Evolutionary conservation across 495 filamentous ascomycete species (phyloP), one percentile per base, ranked within the genome.

Genomic region (Achaetomiella virescens): DNA sequence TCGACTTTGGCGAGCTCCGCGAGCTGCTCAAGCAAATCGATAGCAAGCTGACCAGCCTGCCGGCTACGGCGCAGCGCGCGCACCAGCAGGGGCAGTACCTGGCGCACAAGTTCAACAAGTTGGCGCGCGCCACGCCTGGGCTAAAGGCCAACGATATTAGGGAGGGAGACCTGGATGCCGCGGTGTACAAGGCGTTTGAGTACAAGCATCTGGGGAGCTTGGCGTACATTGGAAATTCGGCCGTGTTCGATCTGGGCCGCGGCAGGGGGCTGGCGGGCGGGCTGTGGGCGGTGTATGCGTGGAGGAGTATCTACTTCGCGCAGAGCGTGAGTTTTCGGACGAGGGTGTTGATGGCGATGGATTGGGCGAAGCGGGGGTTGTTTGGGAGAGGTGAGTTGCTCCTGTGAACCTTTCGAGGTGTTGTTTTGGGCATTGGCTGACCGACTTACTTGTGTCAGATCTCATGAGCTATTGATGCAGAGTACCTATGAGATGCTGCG

Each of bases 41-140:
- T 68, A 86, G 78, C 58, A 95, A 96, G 65, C 81, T 97, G 18
- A 95, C 89, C 14, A 89, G 84, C 44, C 69, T 97, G 14, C 87
- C 88, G 2, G 89, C 90, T 4, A 91, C 95, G 0, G 95, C 95
- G n/a, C 95, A 99, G 70, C 86, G 95, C 48, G 95, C 95, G 7
- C 88, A 97, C 68, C 95, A 99, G 70, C 95, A 99, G 70, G 95
- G 95, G 10, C 76, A 86, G 63, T 99, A 99, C 67, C 85, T 99
- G 0, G 95, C 85, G 11, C 85, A 84, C 45, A 99, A 99, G 71
- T 85, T 99, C 70, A 95, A 91, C 72, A 92, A 93, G 75, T 78
- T 97, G 36, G 90, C 91, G 2, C 79, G 86, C 38, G 84, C 87
- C 1, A 78, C 86, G 0, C 86, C 89, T 0, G 93, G 91, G 3